Evolutionary conservation across 345 rosid species (phyloP).

Genomic region (Psidium friedrichsthalianum): DNA sequence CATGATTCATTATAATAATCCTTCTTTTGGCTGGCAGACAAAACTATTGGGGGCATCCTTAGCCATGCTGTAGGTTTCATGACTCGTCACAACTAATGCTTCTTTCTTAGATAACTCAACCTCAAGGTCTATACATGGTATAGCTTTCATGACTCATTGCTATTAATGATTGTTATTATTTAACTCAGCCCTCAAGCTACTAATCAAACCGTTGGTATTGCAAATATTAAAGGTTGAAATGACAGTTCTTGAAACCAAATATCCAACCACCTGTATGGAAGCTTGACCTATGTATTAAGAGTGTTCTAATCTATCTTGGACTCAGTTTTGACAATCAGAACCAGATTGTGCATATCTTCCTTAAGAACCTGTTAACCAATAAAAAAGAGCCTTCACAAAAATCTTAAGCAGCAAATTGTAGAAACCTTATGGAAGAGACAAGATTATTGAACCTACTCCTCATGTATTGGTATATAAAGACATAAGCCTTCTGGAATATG

Average conservation of each 20-base stretch:
- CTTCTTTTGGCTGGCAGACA: neutral
- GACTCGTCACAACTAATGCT: neutral
- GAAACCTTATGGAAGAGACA: neutral
- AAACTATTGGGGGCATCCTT: neutral
- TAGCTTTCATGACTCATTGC: neutral
- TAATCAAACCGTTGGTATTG: neutral
- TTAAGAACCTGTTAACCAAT: neutral
- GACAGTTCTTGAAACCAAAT: neutral
- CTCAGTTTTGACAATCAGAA: neutral
- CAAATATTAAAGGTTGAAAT: neutral
- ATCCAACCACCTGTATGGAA: neutral
- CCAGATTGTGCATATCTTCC: neutral
- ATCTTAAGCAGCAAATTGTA: neutral
- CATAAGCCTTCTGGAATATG: slow-evolving; percentile 77
- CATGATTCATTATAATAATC: neutral
- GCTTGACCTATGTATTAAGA: neutral
- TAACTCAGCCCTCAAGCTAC: neutral
- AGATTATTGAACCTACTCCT: slow-evolving; percentile 48
- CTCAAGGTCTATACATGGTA: neutral
- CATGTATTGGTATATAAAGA: slow-evolving; percentile 85
- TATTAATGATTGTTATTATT: neutral
- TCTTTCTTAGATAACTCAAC: neutral
- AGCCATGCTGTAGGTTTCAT: neutral
- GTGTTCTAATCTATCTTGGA: neutral
- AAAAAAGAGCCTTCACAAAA: neutral